A percentile compares a stretch with the other conserved stretches of the same genome.
These are phyloP conservation scores for Blastocystis sp. DNA, from an alignment of 352 stramenopile genomes.

Conservation along the genomic window DNA sequence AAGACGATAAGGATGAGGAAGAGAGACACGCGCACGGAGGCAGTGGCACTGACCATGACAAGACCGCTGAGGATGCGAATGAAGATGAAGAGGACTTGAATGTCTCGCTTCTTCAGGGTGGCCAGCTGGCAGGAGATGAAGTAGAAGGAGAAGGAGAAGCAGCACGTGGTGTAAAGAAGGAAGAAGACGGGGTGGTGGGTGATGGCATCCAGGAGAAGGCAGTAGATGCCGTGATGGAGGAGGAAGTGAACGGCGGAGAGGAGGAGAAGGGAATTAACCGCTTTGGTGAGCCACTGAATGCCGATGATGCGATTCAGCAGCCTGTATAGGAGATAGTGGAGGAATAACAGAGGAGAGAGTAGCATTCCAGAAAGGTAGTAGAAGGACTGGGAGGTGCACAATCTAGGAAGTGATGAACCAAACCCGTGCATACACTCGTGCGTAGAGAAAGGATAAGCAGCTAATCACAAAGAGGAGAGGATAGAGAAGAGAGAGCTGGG, in stretches of 20 bases:
- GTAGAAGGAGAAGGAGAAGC: conserved; percentile 32
- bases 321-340: neutral
- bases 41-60: conserved; percentile 38
- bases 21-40: conserved; percentile 30
- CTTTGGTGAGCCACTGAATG: neutral
- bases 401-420: neutral
- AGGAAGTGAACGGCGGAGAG: neutral
- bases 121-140: neutral
- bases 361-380: conserved; percentile 21
- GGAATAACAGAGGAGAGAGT: neutral
- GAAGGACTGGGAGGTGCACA: conserved; percentile 7
- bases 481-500: conserved; percentile 27
- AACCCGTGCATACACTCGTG: neutral
- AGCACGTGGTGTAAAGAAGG: conserved; percentile 28
- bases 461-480: conserved; percentile 5
- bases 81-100: conserved; percentile 15
- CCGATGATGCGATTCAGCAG: neutral
- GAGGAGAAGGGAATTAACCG: neutral
- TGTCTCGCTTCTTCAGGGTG: conserved; percentile 15
- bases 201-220: neutral
- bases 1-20: neutral
- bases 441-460: conserved; percentile 36
- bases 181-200: conserved; percentile 2
- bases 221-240: neutral
- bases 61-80: neutral